Percentiles rank a stretch among this genome's conserved stretches.
phyloP scores from a whole-genome alignment of 352 stramenopile genomes.

The Phytopythium cucurbitacearum region DNA sequence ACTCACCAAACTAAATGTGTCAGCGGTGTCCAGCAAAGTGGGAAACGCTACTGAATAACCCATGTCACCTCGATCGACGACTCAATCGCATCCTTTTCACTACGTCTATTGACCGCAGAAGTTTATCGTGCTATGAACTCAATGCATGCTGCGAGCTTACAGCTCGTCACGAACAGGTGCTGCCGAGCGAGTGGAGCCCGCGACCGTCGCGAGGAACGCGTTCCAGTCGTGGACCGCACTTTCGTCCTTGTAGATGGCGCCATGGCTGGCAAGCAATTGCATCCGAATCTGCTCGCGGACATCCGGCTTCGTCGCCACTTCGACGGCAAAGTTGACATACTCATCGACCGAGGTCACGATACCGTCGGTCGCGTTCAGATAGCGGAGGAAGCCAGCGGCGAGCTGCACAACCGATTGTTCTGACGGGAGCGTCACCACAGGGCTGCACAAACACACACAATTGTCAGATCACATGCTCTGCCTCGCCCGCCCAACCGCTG shows the following conservation, averaged over 20 bases:
- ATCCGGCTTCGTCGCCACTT: slow-evolving; percentile 20
- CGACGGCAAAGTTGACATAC: slow-evolving; percentile 31
- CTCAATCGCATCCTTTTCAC: no score
- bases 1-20: no score
- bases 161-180: no score
- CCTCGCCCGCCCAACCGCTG: background rate
- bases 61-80: no score
- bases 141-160: no score
- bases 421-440: slow-evolving; percentile 50
- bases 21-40: no score
- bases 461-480: background rate
- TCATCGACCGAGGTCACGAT: slow-evolving; percentile 34
- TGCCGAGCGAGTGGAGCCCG: no score
- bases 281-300: slow-evolving; percentile 12
- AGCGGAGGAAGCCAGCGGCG: slow-evolving; percentile 52
- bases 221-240: slow-evolving; percentile 33
- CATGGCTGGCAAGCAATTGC: slow-evolving; percentile 14
- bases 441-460: slow-evolving; percentile 17
- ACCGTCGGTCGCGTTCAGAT: slow-evolving; percentile 41
- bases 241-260: slow-evolving; percentile 21
- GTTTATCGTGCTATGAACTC: no score
- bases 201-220: slow-evolving; percentile 20
- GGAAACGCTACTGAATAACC: no score
- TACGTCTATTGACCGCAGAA: no score
- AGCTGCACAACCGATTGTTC: slow-evolving; percentile 53